A percentile compares a stretch with the other conserved stretches of the same genome.
phyloP scores from a whole-genome alignment of 2,329 filamentous ascomycete genomes.

The Fusarium chlamydosporum region DNA sequence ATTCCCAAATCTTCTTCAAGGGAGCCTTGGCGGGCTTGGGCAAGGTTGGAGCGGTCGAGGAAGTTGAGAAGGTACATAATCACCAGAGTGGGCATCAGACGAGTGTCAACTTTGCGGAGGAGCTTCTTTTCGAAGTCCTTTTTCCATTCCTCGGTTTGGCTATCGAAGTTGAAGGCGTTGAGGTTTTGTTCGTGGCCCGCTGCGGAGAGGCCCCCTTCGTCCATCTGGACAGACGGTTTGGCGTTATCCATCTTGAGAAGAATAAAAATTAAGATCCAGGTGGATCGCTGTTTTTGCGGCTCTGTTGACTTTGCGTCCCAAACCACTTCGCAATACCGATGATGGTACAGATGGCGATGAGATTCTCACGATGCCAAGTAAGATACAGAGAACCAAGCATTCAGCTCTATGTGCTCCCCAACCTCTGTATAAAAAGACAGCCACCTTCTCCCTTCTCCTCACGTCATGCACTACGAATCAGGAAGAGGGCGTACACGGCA shows the following conservation, averaged over 20 bases:
- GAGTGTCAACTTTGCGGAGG: constrained; percentile 66
- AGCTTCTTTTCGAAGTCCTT: constrained; percentile 51
- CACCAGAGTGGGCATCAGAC: constrained; percentile 67
- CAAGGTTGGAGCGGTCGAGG: constrained; percentile 67
- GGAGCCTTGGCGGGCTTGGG: constrained; percentile 67
- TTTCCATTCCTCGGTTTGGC: constrained; percentile 40
- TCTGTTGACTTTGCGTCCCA: too few species aligned
- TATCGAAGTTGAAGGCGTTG: constrained; percentile 31
- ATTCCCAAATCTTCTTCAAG: constrained; percentile 68
- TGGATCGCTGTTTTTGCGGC: too few species aligned
- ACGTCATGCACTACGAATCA: not conserved
- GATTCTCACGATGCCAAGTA: not conserved
- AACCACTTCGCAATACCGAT: too few species aligned
- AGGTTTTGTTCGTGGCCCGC: constrained; percentile 12
- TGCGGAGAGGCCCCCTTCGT: constrained; percentile 22
- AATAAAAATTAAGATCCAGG: too few species aligned
- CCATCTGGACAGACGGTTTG: constrained; percentile 35
- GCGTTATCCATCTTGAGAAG: constrained; percentile 18
- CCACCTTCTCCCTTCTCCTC: not conserved
- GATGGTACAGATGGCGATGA: not conserved
- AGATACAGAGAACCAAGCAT: not conserved
- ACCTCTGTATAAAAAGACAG: not conserved
- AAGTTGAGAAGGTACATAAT: constrained; percentile 70
- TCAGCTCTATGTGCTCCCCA: not conserved
- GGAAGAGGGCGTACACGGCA: constrained; percentile 4